Evolutionary conservation across 768 basidiomycete species (phyloP).

Genomic region (Tricholoma terreum): DNA sequence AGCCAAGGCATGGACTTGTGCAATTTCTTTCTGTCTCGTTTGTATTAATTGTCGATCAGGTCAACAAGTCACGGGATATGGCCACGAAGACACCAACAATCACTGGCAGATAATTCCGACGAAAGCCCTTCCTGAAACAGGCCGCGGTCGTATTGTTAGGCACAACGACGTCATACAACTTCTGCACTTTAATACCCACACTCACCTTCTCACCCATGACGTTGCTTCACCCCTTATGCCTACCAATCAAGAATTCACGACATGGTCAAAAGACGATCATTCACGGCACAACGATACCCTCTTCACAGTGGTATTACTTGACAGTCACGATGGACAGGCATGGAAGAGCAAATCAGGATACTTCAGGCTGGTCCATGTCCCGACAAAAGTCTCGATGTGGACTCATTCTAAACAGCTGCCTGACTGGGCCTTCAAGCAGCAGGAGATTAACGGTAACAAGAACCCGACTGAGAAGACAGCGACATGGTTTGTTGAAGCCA

Average conservation of each 20-base stretch:
- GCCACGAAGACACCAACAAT: constrained; percentile 93
- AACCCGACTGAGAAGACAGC: constrained; percentile 77
- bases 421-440: constrained; percentile 96
- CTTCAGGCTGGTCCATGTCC: constrained; percentile 85
- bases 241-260: constrained; percentile 98
- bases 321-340: constrained; percentile 72
- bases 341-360: constrained; percentile 95
- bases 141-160: constrained; percentile 88
- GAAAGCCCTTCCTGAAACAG: constrained; percentile 89
- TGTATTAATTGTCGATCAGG: constrained; percentile 40
- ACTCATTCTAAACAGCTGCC: constrained; percentile 83
- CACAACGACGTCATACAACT: constrained; percentile 88
- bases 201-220: constrained; percentile 88
- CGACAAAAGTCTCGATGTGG: constrained; percentile 93
- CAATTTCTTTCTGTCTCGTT: neutral
- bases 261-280: constrained; percentile 77
- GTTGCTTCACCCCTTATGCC: constrained; percentile 96
- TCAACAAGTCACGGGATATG: constrained; percentile 96
- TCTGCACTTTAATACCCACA: constrained; percentile 82
- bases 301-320: constrained; percentile 73
- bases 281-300: constrained; percentile 84
- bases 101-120: constrained; percentile 95
- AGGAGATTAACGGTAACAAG: constrained; percentile 98
- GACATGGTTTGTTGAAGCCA: constrained; percentile 86
- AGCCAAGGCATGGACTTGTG: constrained; percentile 64